Evolutionary conservation across 2,329 filamentous ascomycete species (phyloP).

Genomic region (Fusarium mexicanum): DNA sequence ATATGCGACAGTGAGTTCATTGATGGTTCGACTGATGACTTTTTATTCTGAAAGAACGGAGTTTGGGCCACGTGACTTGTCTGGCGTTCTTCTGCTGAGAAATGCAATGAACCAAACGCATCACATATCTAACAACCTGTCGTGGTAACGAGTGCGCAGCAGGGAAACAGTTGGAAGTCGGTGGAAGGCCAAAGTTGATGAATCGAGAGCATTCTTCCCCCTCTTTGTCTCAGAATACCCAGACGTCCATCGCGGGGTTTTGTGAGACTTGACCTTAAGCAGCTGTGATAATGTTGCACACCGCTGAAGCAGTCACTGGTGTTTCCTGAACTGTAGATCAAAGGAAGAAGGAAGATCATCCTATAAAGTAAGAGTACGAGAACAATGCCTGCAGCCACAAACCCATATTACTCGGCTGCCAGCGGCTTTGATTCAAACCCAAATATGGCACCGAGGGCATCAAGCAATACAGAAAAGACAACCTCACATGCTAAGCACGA

Average conservation of each 20-base stretch:
- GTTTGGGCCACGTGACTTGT: accelerated
- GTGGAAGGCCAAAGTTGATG: accelerated
- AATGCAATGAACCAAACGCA: too few species aligned
- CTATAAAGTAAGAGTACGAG: accelerated
- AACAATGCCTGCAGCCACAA: background rate
- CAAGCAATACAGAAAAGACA: background rate
- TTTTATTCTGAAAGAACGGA: too few species aligned
- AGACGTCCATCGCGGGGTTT: too few species aligned
- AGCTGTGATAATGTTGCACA: background rate
- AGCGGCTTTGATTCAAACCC: accelerated
- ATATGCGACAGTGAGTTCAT: background rate
- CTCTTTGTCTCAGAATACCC: background rate
- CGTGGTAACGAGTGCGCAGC: accelerated
- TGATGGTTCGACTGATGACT: too few species aligned
- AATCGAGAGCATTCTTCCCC: accelerated
- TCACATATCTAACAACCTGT: background rate
- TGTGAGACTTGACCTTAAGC: background rate
- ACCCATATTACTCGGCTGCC: background rate
- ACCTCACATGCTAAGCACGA: background rate
- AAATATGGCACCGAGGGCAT: too few species aligned
- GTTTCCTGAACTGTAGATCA: accelerated
- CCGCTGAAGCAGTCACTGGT: background rate
- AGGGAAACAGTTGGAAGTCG: background rate
- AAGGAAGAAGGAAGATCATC: accelerated
- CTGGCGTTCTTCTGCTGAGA: accelerated